Evolutionary conservation across 208 protist genomes (phyloP), one percentile per base, ranked within the genome.

Genomic region (Crithidia fasciculata): DNA sequence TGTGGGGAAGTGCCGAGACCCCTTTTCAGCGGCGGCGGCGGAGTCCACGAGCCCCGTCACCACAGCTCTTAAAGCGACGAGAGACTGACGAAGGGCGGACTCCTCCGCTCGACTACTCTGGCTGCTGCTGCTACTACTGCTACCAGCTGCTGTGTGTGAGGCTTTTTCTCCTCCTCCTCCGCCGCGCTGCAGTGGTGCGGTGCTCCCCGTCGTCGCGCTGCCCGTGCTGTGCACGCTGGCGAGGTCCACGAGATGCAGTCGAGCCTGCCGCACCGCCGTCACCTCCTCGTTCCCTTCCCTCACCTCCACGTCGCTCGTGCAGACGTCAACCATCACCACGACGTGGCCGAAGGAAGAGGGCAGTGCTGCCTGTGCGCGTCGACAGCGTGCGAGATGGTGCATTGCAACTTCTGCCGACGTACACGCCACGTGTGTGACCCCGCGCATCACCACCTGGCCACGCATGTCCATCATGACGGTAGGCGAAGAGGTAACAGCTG

Each of bases 61-160:
- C 9, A 98, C 96, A 73, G 98, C 94, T 76, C 98, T 87, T 53
- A 99, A 84, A 69, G 96, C 94, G 9, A 83, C 82, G 5, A 99
- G 82, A 0, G 95, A 98, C 37, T 88, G 86, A 82, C 98, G 53
- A 37, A 77, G 49, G 8, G 72, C 72, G 15, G 8, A 41, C 39
- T 59, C 66, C 53, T 73, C 72, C 12, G 44, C 44, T 18, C 64
- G 61, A n/a, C 53, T 47, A 39, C n/a, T 45, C 12, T 16, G 18
- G 18, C 18, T 50, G 59, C 16, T 37, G 40, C 0, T 39, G 58
- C 67, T 15, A 41, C 37, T 50, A 39, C 49, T 39, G 18, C 28
- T 37, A 36, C n/a, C 59, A 67, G 36, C 52, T 36, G 36, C 19
- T 9, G 52, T 49, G 28, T 28, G 28, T 1, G 28, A 28, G 0